Percentiles rank a stretch among this genome's conserved stretches.
phyloP scores from a whole-genome alignment of 106 monocot genomes.

The Hemerocallis citrina region DNA sequence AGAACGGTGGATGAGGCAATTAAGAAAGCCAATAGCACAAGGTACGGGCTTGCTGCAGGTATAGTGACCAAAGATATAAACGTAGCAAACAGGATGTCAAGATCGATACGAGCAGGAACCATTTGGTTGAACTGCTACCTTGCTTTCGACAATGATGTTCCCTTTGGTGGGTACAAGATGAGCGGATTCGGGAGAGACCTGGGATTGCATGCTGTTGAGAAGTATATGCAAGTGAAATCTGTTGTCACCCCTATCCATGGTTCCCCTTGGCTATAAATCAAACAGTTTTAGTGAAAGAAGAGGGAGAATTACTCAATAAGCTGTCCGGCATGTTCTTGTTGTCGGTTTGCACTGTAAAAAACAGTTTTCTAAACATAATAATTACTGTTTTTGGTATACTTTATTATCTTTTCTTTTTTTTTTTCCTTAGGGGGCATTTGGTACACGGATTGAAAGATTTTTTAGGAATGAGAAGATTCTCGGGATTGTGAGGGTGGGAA shows the following conservation, averaged over 20 bases:
- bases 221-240: slow-evolving; percentile 35
- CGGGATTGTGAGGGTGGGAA: too few relatives aligned
- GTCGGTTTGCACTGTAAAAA: too few relatives aligned
- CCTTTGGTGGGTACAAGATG: slow-evolving; percentile 61
- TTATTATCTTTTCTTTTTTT: too few relatives aligned
- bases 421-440: too few relatives aligned
- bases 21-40: slow-evolving; percentile 15
- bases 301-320: too few relatives aligned
- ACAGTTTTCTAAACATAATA: too few relatives aligned
- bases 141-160: slow-evolving; percentile 30
- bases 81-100: slow-evolving; percentile 38
- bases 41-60: slow-evolving; percentile 37
- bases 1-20: slow-evolving; percentile 56
- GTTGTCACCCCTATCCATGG: slow-evolving; percentile 44
- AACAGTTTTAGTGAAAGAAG: too few relatives aligned
- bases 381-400: too few relatives aligned
- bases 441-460: too few relatives aligned
- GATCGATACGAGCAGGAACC: slow-evolving; percentile 34
- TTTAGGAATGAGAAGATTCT: too few relatives aligned
- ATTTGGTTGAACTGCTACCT: slow-evolving; percentile 60
- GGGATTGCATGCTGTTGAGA: slow-evolving; percentile 32
- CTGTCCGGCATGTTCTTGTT: too few relatives aligned
- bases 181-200: slow-evolving; percentile 46
- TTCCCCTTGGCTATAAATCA: slow-evolving; percentile 46
- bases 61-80: slow-evolving; percentile 50